Percentiles rank a stretch among this genome's conserved stretches.
Conservation (phyloP, 2,329 filamentous ascomycete genomes). For the Alternaria conjuncta region DNA sequence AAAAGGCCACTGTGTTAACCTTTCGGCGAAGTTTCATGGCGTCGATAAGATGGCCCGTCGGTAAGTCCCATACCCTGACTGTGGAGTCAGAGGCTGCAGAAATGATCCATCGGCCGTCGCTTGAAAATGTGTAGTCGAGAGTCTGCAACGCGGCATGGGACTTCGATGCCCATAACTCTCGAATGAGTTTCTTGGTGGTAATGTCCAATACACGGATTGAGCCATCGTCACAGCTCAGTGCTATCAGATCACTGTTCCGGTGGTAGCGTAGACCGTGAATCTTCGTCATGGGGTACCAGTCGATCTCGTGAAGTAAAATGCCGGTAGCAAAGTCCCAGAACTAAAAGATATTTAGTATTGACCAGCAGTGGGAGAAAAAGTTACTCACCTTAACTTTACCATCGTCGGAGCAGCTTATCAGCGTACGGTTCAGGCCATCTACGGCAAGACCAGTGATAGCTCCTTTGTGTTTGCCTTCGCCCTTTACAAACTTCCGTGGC, state of each 20-base stretch:
- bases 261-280: conserved; percentile 83
- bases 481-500: conserved; percentile 52
- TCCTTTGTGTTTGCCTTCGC: conserved; percentile 76
- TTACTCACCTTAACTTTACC: conserved; percentile 78
- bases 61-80: conserved; percentile 90
- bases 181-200: conserved; percentile 86
- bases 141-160: conserved; percentile 49
- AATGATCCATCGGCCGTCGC: conserved; percentile 91
- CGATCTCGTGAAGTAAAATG: conserved; percentile 76
- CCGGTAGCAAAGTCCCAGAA: conserved; percentile 97
- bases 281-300: conserved; percentile 79
- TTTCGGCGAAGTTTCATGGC: conserved; percentile 79
- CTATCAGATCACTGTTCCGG: conserved; percentile 80
- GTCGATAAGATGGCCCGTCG: conserved; percentile 94
- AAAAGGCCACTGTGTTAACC: conserved; percentile 87
- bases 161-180: conserved; percentile 80
- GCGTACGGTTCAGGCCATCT: conserved; percentile 83
- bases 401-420: conserved; percentile 87
- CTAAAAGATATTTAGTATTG: conserved; percentile 39
- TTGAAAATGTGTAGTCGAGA: conserved; percentile 72
- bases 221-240: conserved; percentile 86
- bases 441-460: conserved; percentile 85
- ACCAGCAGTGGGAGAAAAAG: not conserved
- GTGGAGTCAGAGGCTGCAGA: conserved; percentile 82
- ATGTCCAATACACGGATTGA: conserved; percentile 89